Conservation (phyloP, 768 basidiomycete species). For the Basidioascus undulatus region DNA sequence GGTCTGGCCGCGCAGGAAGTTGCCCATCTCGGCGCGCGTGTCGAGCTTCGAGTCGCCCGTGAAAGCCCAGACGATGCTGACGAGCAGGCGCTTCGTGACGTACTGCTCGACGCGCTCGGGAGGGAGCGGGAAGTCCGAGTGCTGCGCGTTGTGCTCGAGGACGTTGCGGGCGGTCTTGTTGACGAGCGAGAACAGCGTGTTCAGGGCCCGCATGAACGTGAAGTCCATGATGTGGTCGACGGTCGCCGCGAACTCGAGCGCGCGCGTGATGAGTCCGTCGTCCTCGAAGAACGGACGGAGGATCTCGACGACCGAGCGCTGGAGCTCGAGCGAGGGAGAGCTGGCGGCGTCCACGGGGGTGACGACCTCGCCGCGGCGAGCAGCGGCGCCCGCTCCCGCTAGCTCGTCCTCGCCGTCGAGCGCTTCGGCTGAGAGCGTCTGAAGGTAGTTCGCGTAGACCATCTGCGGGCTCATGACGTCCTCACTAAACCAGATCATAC, state of each 20-base stretch:
- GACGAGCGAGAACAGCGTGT: slow-evolving; percentile 85
- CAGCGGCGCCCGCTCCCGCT: slow-evolving; percentile 21
- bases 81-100: slow-evolving; percentile 62
- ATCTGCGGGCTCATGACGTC: slow-evolving; percentile 75
- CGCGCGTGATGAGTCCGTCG: slow-evolving; percentile 55
- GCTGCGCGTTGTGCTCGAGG: slow-evolving; percentile 81
- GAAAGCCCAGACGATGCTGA: slow-evolving; percentile 94
- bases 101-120: slow-evolving; percentile 72
- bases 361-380: slow-evolving; percentile 31
- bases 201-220: slow-evolving; percentile 67
- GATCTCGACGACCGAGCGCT: slow-evolving; percentile 28
- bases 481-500: slow-evolving; percentile 99
- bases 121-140: slow-evolving; percentile 77
- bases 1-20: slow-evolving; percentile 58
- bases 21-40: slow-evolving; percentile 65
- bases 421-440: slow-evolving; percentile 43
- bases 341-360: neutral
- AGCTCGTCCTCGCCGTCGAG: slow-evolving; percentile 80
- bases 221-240: slow-evolving; percentile 99
- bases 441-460: slow-evolving; percentile 75
- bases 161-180: slow-evolving; percentile 88
- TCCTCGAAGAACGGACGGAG: slow-evolving; percentile 61
- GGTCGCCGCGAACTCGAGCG: slow-evolving; percentile 53
- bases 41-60: slow-evolving; percentile 88
- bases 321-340: slow-evolving; percentile 4